Percentiles rank a stretch among this genome's conserved stretches.
Conservation (phyloP, 148 eudicot species). For the Selenicereus undatus region DNA sequence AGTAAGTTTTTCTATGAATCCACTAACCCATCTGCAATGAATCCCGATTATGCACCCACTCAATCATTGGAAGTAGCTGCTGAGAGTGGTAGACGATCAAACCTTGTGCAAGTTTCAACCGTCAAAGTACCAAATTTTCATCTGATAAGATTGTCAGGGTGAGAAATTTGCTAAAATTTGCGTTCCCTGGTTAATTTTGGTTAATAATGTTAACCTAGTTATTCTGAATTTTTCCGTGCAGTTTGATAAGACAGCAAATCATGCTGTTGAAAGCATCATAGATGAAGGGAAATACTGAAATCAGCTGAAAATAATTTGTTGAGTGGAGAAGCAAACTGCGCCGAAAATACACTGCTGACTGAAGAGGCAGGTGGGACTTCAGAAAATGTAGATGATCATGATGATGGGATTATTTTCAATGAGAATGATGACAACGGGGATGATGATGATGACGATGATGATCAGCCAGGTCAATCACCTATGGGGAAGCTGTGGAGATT, state of each 20-base stretch:
- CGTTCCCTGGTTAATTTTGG: background rate
- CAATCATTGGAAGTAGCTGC: slow-evolving; percentile 26
- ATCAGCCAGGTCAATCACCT: slow-evolving; percentile 60
- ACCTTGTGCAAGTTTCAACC: slow-evolving; percentile 39
- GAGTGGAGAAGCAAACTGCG: slow-evolving; percentile 37
- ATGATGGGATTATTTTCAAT: slow-evolving; percentile 33
- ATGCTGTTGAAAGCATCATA: slow-evolving; percentile 27
- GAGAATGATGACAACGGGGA: slow-evolving; percentile 27
- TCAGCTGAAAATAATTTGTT: slow-evolving; percentile 26
- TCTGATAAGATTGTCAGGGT: slow-evolving; percentile 45
- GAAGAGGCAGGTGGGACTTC: slow-evolving; percentile 48
- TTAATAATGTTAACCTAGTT: background rate
- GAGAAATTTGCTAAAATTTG: slow-evolving; percentile 2
- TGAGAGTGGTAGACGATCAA: slow-evolving; percentile 32
- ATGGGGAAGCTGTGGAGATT: slow-evolving; percentile 65
- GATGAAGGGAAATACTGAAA: slow-evolving; percentile 46
- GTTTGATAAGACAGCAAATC: slow-evolving; percentile 24
- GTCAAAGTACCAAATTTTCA: slow-evolving; percentile 39
- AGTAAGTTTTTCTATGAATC: slow-evolving; percentile 27
- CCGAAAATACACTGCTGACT: slow-evolving; percentile 26
- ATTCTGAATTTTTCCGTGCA: slow-evolving; percentile 21
- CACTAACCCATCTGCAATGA: slow-evolving; percentile 21
- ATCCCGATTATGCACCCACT: slow-evolving; percentile 36
- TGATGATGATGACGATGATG: slow-evolving; percentile 20
- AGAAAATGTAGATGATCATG: slow-evolving; percentile 42